Evolutionary conservation across 2,329 filamentous ascomycete species (phyloP).

Genomic region (Tolypocladium endophyticum): DNA sequence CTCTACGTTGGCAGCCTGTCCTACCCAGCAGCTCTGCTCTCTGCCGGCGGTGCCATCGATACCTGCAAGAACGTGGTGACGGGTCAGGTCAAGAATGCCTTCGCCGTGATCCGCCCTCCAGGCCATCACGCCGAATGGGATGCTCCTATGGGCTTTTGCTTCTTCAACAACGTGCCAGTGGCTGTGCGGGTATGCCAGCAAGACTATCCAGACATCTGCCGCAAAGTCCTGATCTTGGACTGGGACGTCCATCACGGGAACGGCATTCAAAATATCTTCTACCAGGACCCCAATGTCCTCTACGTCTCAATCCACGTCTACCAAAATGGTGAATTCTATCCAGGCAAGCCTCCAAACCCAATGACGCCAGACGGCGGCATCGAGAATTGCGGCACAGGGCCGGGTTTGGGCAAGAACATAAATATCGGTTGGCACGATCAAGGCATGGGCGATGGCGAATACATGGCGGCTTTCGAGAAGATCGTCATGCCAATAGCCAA

Average conservation of each 20-base stretch:
- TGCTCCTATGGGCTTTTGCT: constrained; percentile 83
- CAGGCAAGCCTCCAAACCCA: constrained; percentile 49
- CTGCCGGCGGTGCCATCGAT: constrained; percentile 89
- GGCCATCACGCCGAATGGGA: constrained; percentile 90
- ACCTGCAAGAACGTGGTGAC: constrained; percentile 84
- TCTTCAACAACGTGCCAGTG: constrained; percentile 96
- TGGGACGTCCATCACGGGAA: constrained; percentile 84
- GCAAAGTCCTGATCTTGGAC: constrained; percentile 86
- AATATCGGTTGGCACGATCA: constrained; percentile 59
- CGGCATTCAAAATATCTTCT: constrained; percentile 93
- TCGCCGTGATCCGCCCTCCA: constrained; percentile 88
- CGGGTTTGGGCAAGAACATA: constrained; percentile 50
- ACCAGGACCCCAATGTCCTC: constrained; percentile 84
- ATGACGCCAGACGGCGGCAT: constrained; percentile 50
- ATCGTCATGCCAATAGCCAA: constrained; percentile 93
- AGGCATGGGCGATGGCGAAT: constrained; percentile 92
- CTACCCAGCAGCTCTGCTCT: constrained; percentile 69
- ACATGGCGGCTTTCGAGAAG: constrained; percentile 90
- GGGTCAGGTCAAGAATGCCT: constrained; percentile 81
- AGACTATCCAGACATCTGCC: constrained; percentile 68
- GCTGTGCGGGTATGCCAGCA: constrained; percentile 80
- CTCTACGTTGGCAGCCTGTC: constrained; percentile 78
- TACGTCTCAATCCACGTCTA: constrained; percentile 95
- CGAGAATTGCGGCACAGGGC: constrained; percentile 45
- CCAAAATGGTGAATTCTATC: constrained; percentile 75